Evolutionary conservation across 2,329 filamentous ascomycete genomes (phyloP), one percentile per base, ranked within the genome.

Genomic region (Ophiostoma populinum): DNA sequence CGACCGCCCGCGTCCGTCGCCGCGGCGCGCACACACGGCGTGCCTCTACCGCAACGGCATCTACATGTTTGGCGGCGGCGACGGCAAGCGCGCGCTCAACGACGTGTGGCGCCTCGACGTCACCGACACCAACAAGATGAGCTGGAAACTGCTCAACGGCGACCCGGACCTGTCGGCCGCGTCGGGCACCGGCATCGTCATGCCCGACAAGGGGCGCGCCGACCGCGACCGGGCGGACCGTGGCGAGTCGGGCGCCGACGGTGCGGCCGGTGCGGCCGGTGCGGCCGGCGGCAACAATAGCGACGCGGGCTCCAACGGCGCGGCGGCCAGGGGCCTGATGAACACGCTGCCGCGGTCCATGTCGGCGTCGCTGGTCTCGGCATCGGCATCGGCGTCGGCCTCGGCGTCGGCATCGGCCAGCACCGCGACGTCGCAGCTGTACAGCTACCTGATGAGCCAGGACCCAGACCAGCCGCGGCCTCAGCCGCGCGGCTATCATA

Each of bases 21-120:
- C 70, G 44, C 61, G 75, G 16, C 59, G 75, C 34, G 75, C 75
- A 4, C 75, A 80, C 49, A 79, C 75, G 3, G 73, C 75, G n/a
- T 79, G 75, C 44, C 55, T 79, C 15, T 76, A 79, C 55, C 74
- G 75, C 51, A 77, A 71, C 44, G 74, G 75, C 19, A 70, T 80
- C 43, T 79, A 78, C 49, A 58, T 80, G n/a, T 80, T 80, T 49
- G 75, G 75, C 20, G 75, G 75, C 32, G 75, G 75, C 26, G 75
- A 80, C 48, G 75, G 75, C 29, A 69, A 76, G n/a, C 62, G 71
- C 31, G 75, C 75, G 5, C 59, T 80, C 38, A 79, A 79, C 48
- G 75, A 80, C 46, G 71, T 80, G 15, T 80, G 75, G 75, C 61
- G 75, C n/a, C 62, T 80, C 12, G 75, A 80, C 46, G 75, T 80